These are phyloP conservation scores for Trichoderma erinaceum DNA, from an alignment of 495 filamentous ascomycete genomes.

Conservation along the genomic window DNA sequence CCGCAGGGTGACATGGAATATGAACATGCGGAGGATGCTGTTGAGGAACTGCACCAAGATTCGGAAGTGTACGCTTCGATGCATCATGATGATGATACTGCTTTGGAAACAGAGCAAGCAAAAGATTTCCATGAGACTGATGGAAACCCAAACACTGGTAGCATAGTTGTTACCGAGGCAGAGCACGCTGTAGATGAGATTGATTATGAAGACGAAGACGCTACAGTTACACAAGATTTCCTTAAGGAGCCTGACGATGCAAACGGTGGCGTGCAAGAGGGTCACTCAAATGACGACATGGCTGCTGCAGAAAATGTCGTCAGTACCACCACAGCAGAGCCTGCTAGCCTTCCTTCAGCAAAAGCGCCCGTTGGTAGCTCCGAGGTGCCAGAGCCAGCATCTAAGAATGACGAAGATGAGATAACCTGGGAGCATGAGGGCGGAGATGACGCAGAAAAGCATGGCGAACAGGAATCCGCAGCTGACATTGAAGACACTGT, in stretches of 20 bases:
- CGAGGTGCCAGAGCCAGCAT: constrained; percentile 26
- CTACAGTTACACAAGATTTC: neutral
- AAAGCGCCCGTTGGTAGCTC: neutral
- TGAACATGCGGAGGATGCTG: neutral
- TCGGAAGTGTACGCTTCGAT: neutral
- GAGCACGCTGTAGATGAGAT: constrained; percentile 21
- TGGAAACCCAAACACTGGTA: neutral
- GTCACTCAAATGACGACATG: neutral
- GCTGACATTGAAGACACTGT: neutral
- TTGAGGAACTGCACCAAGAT: neutral
- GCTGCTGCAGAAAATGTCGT: neutral
- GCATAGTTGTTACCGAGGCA: neutral
- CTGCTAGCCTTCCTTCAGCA: neutral
- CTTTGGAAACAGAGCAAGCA: neutral
- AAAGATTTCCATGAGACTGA: neutral
- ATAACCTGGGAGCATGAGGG: constrained; percentile 25
- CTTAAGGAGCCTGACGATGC: neutral
- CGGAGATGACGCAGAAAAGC: constrained; percentile 44
- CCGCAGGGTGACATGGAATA: neutral
- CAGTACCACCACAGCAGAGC: neutral
- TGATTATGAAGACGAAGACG: constrained; percentile 21
- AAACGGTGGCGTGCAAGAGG: neutral
- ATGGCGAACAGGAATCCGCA: constrained; percentile 29
- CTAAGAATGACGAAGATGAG: constrained; percentile 28
- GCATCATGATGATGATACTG: neutral